Conservation (phyloP, 2,329 filamentous ascomycete genomes). For the Sclerotinia minor region DNA sequence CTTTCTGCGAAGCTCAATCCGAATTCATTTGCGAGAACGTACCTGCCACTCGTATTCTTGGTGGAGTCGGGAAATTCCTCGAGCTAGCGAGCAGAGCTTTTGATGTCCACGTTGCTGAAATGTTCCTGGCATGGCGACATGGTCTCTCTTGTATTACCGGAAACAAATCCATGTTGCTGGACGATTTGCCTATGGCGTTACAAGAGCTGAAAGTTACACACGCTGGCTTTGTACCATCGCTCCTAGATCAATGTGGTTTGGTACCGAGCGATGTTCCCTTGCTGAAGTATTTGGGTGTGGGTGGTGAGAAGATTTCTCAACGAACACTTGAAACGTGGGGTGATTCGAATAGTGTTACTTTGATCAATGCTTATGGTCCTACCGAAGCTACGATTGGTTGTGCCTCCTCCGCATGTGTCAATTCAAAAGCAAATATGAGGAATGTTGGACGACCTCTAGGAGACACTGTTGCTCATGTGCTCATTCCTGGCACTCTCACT, state of each 20-base stretch:
- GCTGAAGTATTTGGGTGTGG: constrained; percentile 9
- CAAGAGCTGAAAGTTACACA: constrained; percentile 18
- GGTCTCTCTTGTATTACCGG: constrained; percentile 39
- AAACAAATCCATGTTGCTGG: constrained; percentile 16
- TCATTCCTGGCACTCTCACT: constrained; percentile 17
- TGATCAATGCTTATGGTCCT: constrained; percentile 22
- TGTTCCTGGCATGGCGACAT: constrained; percentile 41
- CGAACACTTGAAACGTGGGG: constrained; percentile 11
- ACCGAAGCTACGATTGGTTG: constrained; percentile 17
- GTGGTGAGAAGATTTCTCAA: constrained; percentile 17
- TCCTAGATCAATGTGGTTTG: constrained; percentile 12
- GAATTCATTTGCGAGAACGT: constrained; percentile 3
- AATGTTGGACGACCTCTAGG: constrained; percentile 15
- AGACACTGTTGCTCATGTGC: constrained; percentile 14
- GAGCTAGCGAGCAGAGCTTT: constrained; percentile 43
- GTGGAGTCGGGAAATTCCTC: constrained; percentile 39
- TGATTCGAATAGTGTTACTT: constrained; percentile 7
- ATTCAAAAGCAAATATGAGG: constrained; percentile 9
- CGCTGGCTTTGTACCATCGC: constrained; percentile 16
- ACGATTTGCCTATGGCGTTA: constrained; percentile 14
- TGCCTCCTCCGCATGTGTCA: neutral
- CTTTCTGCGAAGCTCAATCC: constrained; percentile 14
- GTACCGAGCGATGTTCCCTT: constrained; percentile 14
- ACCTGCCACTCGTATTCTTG: constrained; percentile 6
- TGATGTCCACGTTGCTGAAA: constrained; percentile 40